phyloP scores from a whole-genome alignment of 2,329 filamentous ascomycete genomes.

The Zymoseptoria tritici region DNA sequence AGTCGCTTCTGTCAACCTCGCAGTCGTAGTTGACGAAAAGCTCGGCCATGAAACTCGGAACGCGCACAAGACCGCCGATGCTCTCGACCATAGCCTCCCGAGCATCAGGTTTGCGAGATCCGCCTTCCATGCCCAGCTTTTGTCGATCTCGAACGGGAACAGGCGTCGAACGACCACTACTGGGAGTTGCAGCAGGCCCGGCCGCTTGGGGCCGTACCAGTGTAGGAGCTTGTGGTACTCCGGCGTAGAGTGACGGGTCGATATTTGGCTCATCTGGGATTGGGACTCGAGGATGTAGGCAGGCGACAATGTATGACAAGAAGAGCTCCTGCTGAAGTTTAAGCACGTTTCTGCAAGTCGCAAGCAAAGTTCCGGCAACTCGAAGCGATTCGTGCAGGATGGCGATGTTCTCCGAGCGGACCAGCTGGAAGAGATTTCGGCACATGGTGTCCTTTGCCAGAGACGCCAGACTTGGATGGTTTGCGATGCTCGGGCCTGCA shows the following conservation, averaged over 20 bases:
- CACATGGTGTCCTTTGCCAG: constrained; percentile 91
- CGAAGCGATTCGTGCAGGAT: constrained; percentile 88
- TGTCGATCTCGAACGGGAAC: constrained; percentile 88
- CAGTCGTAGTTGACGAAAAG: constrained; percentile 98
- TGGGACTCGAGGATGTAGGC: constrained; percentile 85
- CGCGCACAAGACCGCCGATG: constrained; percentile 81
- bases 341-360: constrained; percentile 81
- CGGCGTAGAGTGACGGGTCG: constrained; percentile 83
- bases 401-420: constrained; percentile 91
- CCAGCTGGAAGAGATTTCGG: constrained; percentile 89
- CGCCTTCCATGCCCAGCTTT: constrained; percentile 85
- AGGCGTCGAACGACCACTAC: constrained; percentile 79
- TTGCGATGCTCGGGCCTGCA: constrained; percentile 87
- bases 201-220: constrained; percentile 62
- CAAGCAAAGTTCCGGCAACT: constrained; percentile 81
- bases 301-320: constrained; percentile 86
- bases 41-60: constrained; percentile 91
- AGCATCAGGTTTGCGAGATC: constrained; percentile 84
- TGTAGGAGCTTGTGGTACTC: constrained; percentile 85
- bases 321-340: constrained; percentile 97
- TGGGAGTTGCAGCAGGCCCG: constrained; percentile 32
- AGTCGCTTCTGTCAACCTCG: constrained; percentile 79
- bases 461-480: constrained; percentile 77
- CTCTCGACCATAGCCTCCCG: constrained; percentile 98
- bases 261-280: constrained; percentile 88